These are phyloP conservation scores for Penicillium fimorum DNA, from an alignment of 495 filamentous ascomycete species.

Conservation along the genomic window DNA sequence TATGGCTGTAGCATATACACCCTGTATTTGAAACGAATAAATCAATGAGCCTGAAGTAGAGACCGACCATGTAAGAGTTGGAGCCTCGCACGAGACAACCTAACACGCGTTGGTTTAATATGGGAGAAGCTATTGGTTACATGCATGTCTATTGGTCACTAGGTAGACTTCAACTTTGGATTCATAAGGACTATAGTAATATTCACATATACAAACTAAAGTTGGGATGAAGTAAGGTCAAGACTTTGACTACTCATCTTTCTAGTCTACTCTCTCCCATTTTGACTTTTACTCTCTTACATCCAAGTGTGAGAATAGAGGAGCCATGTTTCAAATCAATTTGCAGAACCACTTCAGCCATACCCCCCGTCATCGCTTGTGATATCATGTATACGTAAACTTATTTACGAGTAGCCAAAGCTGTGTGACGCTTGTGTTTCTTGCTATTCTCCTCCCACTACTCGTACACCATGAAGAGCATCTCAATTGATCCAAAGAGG, in stretches of 20 bases:
- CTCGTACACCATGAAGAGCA: constrained; percentile 10
- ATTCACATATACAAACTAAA: no score
- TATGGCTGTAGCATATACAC: neutral
- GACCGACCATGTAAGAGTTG: no score
- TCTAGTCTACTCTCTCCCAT: neutral
- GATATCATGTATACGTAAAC: constrained; percentile 8
- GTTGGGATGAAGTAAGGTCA: no score
- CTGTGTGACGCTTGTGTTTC: neutral
- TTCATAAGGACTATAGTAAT: no score
- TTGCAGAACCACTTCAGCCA: no score
- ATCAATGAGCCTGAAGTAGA: neutral
- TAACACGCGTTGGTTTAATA: no score
- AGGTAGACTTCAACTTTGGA: no score
- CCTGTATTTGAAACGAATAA: neutral
- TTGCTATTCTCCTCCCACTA: neutral
- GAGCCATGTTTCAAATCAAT: no score
- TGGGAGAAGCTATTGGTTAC: no score
- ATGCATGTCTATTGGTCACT: no score
- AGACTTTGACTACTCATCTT: no score
- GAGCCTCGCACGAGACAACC: neutral
- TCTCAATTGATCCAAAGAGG: constrained; percentile 3
- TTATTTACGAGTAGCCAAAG: neutral
- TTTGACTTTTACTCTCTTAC: neutral
- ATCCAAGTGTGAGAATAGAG: no score
- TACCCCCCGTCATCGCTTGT: neutral